Evolutionary conservation across 495 filamentous ascomycete species (phyloP), one percentile per base, ranked within the genome.

Genomic region (Penicillium longicatenatum): DNA sequence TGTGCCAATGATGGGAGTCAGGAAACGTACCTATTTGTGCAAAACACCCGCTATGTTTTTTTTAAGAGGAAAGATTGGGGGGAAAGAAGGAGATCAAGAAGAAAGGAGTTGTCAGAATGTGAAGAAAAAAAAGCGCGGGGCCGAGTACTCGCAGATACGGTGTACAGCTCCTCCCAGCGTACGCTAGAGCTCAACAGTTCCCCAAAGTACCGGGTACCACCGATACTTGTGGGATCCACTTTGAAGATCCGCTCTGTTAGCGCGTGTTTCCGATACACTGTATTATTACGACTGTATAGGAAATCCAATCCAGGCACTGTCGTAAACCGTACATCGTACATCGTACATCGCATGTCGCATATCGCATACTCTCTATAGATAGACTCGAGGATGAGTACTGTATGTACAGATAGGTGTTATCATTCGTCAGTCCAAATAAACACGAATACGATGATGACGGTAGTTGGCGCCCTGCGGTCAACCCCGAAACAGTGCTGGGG

Each of bases 131-230:
- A 60, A 55, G 46, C 61, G 64, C 57, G 67, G 64, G 64, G 63
- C 61, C 57, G 51, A 69, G 64, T 62, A 70, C 67, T 70, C 62
- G 67, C 62, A 70, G 65, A 54, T 70, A 70, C 67, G 66, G 64
- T 62, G 67, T 70, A 70, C 62, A 67, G 59, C 65, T 70, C 65
- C 57, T 67, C 62, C 61, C 57, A 55, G 47, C 55, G 30, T 24
- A 48, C 41, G 49, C 51, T 37, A 49, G 51, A 55, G 51, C 62
- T 66, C 62, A 65, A 68, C 65, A 68, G 57, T 60, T 61, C 63
- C 66, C 57, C 57, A 66, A 68, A 68, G 61, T 68, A 68, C 66
- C 55, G 60, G 66, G 63, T 68, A 66, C 55, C 49, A 37, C 12
- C 57, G 54, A 63, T 62, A 68, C 62, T 47, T 48, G 45, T 48